Percentiles rank a stretch among this genome's conserved stretches.
Conservation (phyloP, 2,329 filamentous ascomycete species). For the Biscogniauxia mediterranea region DNA sequence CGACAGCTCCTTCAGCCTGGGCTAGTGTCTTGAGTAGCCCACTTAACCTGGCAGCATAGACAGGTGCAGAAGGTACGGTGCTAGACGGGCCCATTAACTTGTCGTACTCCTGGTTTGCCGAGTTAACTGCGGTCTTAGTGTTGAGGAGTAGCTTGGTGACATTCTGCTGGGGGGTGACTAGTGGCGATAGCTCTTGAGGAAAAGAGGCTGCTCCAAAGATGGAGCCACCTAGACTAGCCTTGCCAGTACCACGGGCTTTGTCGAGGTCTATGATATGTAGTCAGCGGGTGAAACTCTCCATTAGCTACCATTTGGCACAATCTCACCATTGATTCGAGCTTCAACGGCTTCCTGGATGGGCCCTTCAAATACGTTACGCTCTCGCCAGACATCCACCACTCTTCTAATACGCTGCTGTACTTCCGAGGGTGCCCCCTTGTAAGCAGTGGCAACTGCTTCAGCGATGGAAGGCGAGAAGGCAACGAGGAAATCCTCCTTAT, state of each 20-base stretch:
- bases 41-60: conserved; percentile 86
- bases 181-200: conserved; percentile 72
- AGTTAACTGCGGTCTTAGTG: conserved; percentile 63
- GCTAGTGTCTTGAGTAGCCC: conserved; percentile 87
- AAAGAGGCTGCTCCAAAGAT: conserved; percentile 63
- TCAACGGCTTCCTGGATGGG: conserved; percentile 82
- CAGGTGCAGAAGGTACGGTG: conserved; percentile 74
- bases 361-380: conserved; percentile 78
- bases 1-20: conserved; percentile 83
- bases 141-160: conserved; percentile 70
- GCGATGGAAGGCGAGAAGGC: conserved; percentile 91
- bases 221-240: conserved; percentile 56
- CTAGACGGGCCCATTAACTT: conserved; percentile 74
- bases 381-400: conserved; percentile 92
- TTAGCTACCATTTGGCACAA: conserved; percentile 14
- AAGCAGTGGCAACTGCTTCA: conserved; percentile 86
- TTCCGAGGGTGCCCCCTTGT: conserved; percentile 83
- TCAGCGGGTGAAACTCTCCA: conserved; percentile 11
- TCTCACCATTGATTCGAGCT: conserved; percentile 70
- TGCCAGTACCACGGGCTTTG: conserved; percentile 54
- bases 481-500: conserved; percentile 87
- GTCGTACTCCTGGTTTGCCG: conserved; percentile 78
- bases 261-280: conserved; percentile 53
- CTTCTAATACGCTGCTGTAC: conserved; percentile 84
- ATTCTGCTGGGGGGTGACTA: conserved; percentile 72